A percentile compares a stretch with the other conserved stretches of the same genome.
phyloP scores from a whole-genome alignment of 352 stramenopile genomes.

The Pythium myriotylum region DNA sequence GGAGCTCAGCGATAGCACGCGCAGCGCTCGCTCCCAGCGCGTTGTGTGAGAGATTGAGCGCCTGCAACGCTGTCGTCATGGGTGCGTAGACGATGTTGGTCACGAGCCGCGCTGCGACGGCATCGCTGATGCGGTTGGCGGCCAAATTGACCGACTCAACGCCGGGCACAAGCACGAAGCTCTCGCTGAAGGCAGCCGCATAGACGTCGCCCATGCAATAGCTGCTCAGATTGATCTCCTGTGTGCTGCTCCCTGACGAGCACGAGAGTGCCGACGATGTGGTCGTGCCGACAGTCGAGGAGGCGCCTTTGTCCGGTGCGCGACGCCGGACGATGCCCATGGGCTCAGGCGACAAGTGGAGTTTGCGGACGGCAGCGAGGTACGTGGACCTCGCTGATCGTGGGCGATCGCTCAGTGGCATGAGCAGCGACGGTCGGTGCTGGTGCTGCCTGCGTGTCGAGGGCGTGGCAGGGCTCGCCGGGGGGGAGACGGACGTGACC shows the following conservation, averaged over 20 bases:
- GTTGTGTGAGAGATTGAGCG: conserved; percentile 75
- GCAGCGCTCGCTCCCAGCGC: conserved; percentile 41
- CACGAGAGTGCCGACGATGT: conserved; percentile 35
- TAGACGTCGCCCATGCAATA: conserved; percentile 73
- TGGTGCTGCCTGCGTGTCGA: not conserved
- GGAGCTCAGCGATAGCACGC: conserved; percentile 40
- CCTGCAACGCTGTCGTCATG: conserved; percentile 35
- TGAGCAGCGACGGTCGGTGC: conserved; percentile 8
- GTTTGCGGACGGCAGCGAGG: conserved; percentile 53
- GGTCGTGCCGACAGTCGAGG: conserved; percentile 32
- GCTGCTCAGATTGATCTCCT: conserved; percentile 75
- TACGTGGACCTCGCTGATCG: conserved; percentile 66
- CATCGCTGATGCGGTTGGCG: conserved; percentile 72
- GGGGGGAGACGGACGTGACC: not conserved
- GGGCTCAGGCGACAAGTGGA: conserved; percentile 64
- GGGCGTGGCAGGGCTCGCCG: conserved; percentile 1
- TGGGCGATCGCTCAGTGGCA: conserved; percentile 35
- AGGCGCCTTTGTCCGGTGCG: conserved; percentile 46
- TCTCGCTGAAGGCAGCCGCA: conserved; percentile 56
- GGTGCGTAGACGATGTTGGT: conserved; percentile 29
- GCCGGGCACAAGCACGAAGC: conserved; percentile 61
- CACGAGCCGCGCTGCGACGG: conserved; percentile 56
- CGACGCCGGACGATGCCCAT: conserved; percentile 64
- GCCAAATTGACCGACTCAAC: conserved; percentile 73
- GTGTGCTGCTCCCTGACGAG: conserved; percentile 40